Conservation (phyloP, 306 rosid genomes). For the Delonix regia region DNA sequence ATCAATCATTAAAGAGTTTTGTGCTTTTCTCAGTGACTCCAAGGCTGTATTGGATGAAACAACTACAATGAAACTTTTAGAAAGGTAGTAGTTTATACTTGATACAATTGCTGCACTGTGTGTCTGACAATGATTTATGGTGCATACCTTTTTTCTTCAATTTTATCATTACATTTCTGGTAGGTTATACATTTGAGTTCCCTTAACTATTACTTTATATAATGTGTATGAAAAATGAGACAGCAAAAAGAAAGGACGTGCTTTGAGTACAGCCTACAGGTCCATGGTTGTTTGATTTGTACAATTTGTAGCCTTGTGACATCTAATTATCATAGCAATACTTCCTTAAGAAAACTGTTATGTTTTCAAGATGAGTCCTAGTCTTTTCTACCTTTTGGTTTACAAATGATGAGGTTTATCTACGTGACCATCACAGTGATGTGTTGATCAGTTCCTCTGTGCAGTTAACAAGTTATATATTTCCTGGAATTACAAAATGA, state of each 20-base stretch:
- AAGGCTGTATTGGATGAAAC: constrained; percentile 94
- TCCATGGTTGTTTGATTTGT: constrained; percentile 13
- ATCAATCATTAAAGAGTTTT: constrained; percentile 78
- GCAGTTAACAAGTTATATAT: constrained; percentile 8
- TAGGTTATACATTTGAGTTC: constrained; percentile 6
- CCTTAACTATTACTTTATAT: constrained; percentile 18
- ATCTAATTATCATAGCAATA: constrained; percentile 10
- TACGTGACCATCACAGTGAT: not conserved
- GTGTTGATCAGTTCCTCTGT: constrained; percentile 5
- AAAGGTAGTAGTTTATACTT: constrained; percentile 61
- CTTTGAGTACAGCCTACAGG: constrained; percentile 6
- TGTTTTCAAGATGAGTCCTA: not conserved
- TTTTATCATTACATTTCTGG: not conserved
- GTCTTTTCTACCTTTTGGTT: not conserved
- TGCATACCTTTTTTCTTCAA: constrained; percentile 17
- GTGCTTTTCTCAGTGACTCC: constrained; percentile 94
- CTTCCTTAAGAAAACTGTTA: not conserved
- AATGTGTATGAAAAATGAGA: not conserved
- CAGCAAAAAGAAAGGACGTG: constrained; percentile 18
- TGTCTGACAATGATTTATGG: not conserved
- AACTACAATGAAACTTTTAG: constrained; percentile 92
- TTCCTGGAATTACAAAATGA: not conserved
- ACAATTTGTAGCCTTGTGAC: constrained; percentile 20
- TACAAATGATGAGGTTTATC: not conserved
- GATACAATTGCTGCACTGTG: constrained; percentile 31